Evolutionary conservation across 768 basidiomycete genomes (phyloP), one percentile per base, ranked within the genome.

Genomic region (Collybia sp.): DNA sequence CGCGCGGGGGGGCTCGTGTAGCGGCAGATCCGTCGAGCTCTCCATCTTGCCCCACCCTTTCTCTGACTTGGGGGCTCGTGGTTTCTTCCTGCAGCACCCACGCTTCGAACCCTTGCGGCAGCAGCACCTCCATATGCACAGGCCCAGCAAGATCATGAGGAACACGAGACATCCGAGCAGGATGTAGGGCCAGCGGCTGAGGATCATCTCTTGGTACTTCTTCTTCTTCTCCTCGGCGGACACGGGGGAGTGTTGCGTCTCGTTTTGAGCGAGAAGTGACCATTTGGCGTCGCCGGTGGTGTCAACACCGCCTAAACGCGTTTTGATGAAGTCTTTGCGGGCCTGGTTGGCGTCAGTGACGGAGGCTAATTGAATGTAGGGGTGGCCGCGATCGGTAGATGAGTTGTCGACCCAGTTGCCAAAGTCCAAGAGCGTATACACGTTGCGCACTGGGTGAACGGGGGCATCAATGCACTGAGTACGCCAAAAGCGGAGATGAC

Each of bases 131-230:
- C 80, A 85, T 17, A 84, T 53, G 49, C 75, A 74, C 44, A 71
- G 66, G 9, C 75, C 76, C 30, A 73, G 46, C 25, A 75, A 52
- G 37, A 79, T 52, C 30, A 73, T 44, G 18, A 80, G 60, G 48
- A 80, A 62, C 2, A 72, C 61, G 19, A 88, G 66, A 50, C 79
- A 78, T 32, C 83, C 86, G 8, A 69, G 50, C 37, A 84, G 71
- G 57, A 86, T 85, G 58, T 83, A 85, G 2, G 82, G 85, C 87
- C 83, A 88, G 48, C 72, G 82, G 56, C 80, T 84, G 55, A 82
- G 72, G 33, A 82, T 68, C 68, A 72, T 67, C 60, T 81, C 83
- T 56, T 80, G 76, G 52, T 80, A 77, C 48, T 70, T 68, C 43
- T 82, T 74, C 66, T 86, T 85, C 67, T 84, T 83, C 62, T 85